Conservation (phyloP, 345 rosid genomes). For the Passiflora organensis region DNA sequence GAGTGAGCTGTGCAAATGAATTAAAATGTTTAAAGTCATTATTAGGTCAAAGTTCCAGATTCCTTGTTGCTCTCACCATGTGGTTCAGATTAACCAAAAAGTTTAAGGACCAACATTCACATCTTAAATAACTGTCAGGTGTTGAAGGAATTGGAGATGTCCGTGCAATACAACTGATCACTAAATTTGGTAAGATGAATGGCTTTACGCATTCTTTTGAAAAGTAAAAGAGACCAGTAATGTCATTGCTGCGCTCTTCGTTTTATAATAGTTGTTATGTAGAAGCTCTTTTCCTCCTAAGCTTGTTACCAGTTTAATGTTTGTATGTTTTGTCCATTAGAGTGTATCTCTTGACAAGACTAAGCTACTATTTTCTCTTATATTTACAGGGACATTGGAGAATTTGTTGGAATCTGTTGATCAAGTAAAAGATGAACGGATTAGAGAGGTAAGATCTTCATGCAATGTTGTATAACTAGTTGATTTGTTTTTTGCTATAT, state of each 20-base stretch:
- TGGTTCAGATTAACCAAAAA: background rate
- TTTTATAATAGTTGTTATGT: background rate
- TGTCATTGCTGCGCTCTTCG: background rate
- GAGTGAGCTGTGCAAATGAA: background rate
- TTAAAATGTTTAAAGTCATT: background rate
- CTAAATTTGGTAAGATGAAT: slow-evolving; percentile 60
- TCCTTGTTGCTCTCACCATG: too few relatives aligned
- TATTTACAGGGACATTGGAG: slow-evolving; percentile 58
- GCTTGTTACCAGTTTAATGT: background rate
- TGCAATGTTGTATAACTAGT: background rate
- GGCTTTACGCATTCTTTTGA: slow-evolving; percentile 1
- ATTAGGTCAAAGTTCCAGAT: background rate
- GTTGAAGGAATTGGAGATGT: slow-evolving; percentile 81
- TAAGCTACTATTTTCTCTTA: slow-evolving; percentile 9
- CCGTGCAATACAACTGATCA: slow-evolving; percentile 64
- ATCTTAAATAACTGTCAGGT: slow-evolving; percentile 44
- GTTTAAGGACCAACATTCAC: slow-evolving; percentile 9
- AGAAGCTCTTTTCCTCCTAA: background rate
- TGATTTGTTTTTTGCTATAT: background rate
- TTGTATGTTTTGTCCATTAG: background rate
- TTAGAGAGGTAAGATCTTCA: slow-evolving; percentile 45
- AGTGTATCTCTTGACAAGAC: background rate
- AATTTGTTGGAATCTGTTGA: slow-evolving; percentile 63
- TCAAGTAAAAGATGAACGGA: slow-evolving; percentile 59
- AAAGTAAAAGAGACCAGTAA: background rate